phyloP scores from a whole-genome alignment of 2,329 filamentous ascomycete species.

The Parafenestella ontariensis region DNA sequence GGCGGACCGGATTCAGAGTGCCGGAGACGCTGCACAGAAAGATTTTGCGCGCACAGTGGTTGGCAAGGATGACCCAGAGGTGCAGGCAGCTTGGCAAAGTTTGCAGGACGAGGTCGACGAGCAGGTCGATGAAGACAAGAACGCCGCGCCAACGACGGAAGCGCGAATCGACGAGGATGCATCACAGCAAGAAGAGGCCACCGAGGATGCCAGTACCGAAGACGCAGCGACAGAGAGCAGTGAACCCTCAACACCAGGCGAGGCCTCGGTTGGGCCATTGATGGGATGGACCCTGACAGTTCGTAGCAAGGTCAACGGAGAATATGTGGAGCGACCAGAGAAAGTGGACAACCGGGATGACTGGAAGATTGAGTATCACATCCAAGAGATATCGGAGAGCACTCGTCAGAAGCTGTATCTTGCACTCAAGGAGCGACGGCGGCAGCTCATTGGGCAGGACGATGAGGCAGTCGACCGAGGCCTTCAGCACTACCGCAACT shows the following conservation, averaged over 20 bases:
- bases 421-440: slow-evolving; percentile 63
- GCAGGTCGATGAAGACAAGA: slow-evolving; percentile 37
- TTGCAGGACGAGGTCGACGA: slow-evolving; percentile 43
- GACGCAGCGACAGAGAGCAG: background rate
- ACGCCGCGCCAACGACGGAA: background rate
- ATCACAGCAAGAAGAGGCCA: slow-evolving; percentile 1
- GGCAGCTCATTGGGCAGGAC: slow-evolving; percentile 47
- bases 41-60: slow-evolving; percentile 70
- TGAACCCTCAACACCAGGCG: background rate
- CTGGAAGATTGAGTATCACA: slow-evolving; percentile 81
- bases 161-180: background rate
- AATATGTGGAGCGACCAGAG: slow-evolving; percentile 67
- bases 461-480: slow-evolving; percentile 50
- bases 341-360: slow-evolving; percentile 54
- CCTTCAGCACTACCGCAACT: slow-evolving; percentile 53
- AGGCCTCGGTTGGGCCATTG: slow-evolving; percentile 48
- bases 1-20: slow-evolving; percentile 75
- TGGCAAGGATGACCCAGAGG: slow-evolving; percentile 34
- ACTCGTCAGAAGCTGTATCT: slow-evolving; percentile 30
- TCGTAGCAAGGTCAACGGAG: slow-evolving; percentile 74
- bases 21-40: slow-evolving; percentile 69
- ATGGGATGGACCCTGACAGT: slow-evolving; percentile 76
- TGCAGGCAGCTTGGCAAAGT: slow-evolving; percentile 40
- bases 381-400: slow-evolving; percentile 62
- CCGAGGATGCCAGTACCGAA: background rate